Conservation (phyloP, 768 basidiomycete genomes). For the Lactifluus volemus region DNA sequence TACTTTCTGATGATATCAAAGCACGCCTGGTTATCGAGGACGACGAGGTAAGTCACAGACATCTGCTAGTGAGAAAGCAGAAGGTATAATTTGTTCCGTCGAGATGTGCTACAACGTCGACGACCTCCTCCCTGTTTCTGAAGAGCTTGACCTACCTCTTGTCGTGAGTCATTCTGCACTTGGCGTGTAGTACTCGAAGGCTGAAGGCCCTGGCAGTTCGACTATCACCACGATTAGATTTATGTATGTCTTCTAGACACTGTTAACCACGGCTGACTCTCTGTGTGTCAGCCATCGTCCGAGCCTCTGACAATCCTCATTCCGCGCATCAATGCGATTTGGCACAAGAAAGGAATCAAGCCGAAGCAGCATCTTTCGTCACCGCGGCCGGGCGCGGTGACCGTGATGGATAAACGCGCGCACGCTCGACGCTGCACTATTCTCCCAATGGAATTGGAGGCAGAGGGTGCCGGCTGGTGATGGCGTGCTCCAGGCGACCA, state of each 20-base stretch:
- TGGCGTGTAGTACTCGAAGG: constrained; percentile 22
- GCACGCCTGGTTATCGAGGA: constrained; percentile 84
- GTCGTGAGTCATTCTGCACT: constrained; percentile 50
- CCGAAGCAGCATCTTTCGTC: constrained; percentile 93
- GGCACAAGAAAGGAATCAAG: constrained; percentile 63
- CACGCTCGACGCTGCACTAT: constrained; percentile 75
- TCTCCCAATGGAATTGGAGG: constrained; percentile 63
- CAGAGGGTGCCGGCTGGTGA: constrained; percentile 16
- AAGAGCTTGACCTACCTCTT: constrained; percentile 61
- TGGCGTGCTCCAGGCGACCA: constrained; percentile 5
- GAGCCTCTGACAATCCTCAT: constrained; percentile 58
- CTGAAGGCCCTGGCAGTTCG: constrained; percentile 26
- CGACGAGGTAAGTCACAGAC: constrained; percentile 56
- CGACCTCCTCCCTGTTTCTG: constrained; percentile 79
- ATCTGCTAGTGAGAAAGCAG: not conserved
- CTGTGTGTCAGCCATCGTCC: constrained; percentile 25
- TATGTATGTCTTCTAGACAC: constrained; percentile 24
- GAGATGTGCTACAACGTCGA: constrained; percentile 80
- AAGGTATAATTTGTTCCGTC: not conserved
- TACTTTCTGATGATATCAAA: constrained; percentile 55
- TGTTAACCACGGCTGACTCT: not conserved
- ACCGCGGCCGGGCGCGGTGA: constrained; percentile 75
- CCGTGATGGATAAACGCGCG: constrained; percentile 77
- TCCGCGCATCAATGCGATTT: constrained; percentile 65
- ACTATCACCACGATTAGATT: constrained; percentile 80